A percentile compares a stretch with the other conserved stretches of the same genome.
Conservation (phyloP, 345 rosid genomes). For the Gossypium stocksii region DNA sequence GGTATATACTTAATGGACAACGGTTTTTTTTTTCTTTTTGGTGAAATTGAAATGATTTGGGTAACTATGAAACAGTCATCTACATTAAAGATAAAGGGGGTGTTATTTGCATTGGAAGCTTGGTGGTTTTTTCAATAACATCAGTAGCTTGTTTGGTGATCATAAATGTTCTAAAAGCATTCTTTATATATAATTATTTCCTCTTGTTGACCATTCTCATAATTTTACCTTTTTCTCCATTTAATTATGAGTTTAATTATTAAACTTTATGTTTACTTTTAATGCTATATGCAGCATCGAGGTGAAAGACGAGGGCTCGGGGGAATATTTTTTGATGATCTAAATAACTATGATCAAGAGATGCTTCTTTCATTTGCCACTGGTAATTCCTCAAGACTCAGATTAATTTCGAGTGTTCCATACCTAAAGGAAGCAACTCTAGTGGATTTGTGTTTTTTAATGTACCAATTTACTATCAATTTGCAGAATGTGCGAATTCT, state of each 20-base stretch:
- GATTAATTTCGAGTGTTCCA: not conserved
- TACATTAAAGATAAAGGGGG: not conserved
- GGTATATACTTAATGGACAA: not conserved
- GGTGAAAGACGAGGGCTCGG: slow-evolving; percentile 96
- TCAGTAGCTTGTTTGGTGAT: not conserved
- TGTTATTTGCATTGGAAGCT: not conserved
- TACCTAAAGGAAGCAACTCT: not conserved
- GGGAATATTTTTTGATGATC: slow-evolving; percentile 95
- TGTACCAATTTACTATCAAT: not conserved
- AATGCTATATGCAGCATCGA: slow-evolving; percentile 63
- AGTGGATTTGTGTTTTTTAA: not conserved
- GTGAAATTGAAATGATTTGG: not conserved
- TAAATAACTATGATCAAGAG: slow-evolving; percentile 84
- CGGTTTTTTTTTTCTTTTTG: too few relatives aligned
- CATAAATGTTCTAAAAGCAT: not conserved
- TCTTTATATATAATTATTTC: not conserved
- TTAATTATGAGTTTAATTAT: not conserved
- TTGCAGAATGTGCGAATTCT: slow-evolving; percentile 86
- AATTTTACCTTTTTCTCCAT: not conserved
- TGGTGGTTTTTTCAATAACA: not conserved
- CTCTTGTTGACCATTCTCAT: not conserved
- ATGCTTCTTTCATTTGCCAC: slow-evolving; percentile 93
- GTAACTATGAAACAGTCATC: not conserved
- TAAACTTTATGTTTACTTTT: not conserved
- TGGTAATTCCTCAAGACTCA: slow-evolving; percentile 39